Base-by-base conservation (phyloP, 2,329 filamentous ascomycete genomes). In the Talaromyces verruculosus region DNA sequence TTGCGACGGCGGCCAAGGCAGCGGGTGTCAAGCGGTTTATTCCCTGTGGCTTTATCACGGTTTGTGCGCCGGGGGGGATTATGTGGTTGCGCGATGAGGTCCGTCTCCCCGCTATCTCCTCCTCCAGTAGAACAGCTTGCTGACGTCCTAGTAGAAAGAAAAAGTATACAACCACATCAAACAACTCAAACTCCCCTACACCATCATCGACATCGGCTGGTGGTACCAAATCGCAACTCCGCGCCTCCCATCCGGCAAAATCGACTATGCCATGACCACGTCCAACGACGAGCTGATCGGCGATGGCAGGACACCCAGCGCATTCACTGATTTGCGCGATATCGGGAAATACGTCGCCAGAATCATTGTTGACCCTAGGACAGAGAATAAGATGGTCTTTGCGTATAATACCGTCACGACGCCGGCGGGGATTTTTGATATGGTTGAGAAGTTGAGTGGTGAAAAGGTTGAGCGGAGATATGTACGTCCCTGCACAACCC, bases 131-230 rank as follows among this genome's bases (percentile, higher is more conserved):
- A 25, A 25, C 30, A 30, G 30, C 30, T 17, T 10, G 2, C 57
- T 59, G 25, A 59, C 19, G n/a, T 2, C 15, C 19, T 2, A 13
- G 60, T 65, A 79, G 71, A 86, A 86, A 73, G 81, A 85, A 68
- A 70, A 74, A 8, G 73, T 84, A 2, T 76, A 81, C 65, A 74
- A 82, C 41, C 75, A 81, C 37, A 74, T 85, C 61, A 78, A 80
- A 67, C 69, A 72, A n/a, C 66, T 81, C 0, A 69, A 75, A 13
- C 73, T 86, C 0, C 80, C 82, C 0, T 86, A 82, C 72, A 86
- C 84, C 0, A 72, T 83, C 68, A 81, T 86, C 47, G 84, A 87
- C 61, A 78, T 84, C 0, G 84, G 84, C 4, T 84, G 73, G 71
- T 86, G 84, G 84, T 80, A 83, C 67, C 83, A 85, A 67, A 65